phyloP scores from a whole-genome alignment of 495 filamentous ascomycete species.

The Penicillium atrosanguineum region DNA sequence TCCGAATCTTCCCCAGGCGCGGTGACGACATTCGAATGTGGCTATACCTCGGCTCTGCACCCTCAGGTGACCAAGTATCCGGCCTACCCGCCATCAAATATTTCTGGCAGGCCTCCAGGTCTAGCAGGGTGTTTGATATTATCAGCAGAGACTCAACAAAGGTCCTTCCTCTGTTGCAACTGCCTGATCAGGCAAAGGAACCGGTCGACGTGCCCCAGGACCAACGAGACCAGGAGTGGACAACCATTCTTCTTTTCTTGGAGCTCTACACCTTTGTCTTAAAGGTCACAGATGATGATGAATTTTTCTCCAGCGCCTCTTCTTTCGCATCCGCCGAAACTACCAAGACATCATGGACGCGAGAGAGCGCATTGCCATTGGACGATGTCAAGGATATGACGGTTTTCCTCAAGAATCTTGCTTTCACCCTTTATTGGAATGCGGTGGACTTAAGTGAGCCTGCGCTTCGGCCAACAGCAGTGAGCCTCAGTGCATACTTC shows the following conservation, averaged over 20 bases:
- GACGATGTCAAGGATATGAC: constrained; percentile 71
- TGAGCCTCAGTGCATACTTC: constrained; percentile 58
- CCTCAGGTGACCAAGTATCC: constrained; percentile 34
- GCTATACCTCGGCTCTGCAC: constrained; percentile 78
- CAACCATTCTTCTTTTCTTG: constrained; percentile 82
- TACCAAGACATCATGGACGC: constrained; percentile 45
- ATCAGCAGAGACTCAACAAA: constrained; percentile 58
- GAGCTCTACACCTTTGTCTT: constrained; percentile 92
- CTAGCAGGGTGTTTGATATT: constrained; percentile 61
- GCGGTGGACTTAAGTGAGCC: constrained; percentile 62
- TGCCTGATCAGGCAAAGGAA: constrained; percentile 22
- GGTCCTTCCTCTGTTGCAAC: constrained; percentile 58
- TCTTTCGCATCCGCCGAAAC: constrained; percentile 35
- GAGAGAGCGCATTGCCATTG: constrained; percentile 68
- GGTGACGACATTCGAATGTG: constrained; percentile 95
- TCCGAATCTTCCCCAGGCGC: constrained; percentile 79
- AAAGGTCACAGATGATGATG: constrained; percentile 88
- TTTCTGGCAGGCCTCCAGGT: constrained; percentile 77
- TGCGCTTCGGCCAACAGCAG: constrained; percentile 40
- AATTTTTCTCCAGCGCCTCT: constrained; percentile 46
- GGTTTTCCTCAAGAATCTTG: constrained; percentile 87
- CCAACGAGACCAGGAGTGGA: constrained; percentile 73
- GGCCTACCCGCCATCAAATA: constrained; percentile 74
- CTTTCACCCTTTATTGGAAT: constrained; percentile 87
- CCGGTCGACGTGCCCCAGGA: constrained; percentile 18